These are phyloP conservation scores for Phialocephala subalpina DNA, from an alignment of 2,329 filamentous ascomycete genomes.

Conservation along the genomic window DNA sequence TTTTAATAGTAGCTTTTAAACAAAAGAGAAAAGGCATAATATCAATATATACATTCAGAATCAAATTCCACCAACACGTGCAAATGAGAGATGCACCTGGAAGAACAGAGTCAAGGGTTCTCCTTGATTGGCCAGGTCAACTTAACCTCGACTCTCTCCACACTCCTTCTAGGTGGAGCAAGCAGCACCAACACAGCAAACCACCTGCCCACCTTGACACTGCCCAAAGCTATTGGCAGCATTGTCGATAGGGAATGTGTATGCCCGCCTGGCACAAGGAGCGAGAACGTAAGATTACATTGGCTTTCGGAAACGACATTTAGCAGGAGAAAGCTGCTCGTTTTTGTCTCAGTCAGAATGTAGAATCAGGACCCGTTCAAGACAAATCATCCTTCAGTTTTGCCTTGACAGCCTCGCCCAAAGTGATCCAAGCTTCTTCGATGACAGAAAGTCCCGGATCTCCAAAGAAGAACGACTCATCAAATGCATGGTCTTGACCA, in stretches of 20 bases:
- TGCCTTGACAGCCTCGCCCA: slow-evolving; percentile 12
- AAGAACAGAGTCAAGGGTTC: not conserved
- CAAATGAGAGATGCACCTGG: not conserved
- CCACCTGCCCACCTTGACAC: not conserved
- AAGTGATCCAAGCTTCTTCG: slow-evolving; percentile 14
- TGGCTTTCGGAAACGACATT: too few relatives aligned
- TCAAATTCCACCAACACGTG: too few relatives aligned
- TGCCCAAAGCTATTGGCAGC: not conserved
- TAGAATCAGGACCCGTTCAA: too few relatives aligned
- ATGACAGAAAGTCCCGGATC: slow-evolving; percentile 10
- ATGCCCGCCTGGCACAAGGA: not conserved
- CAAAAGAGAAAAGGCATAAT: too few relatives aligned
- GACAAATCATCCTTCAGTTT: not conserved
- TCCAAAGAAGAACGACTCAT: slow-evolving; percentile 12
- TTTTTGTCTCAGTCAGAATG: too few relatives aligned
- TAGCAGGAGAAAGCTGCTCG: too few relatives aligned
- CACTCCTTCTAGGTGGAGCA: not conserved
- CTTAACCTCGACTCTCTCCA: not conserved
- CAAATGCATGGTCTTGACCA: slow-evolving; percentile 12
- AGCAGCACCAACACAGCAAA: not conserved
- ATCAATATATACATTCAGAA: too few relatives aligned
- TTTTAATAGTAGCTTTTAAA: too few relatives aligned
- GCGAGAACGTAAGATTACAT: too few relatives aligned
- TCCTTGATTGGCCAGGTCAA: not conserved
- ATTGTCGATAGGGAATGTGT: not conserved